These are phyloP conservation scores for Hypoxylon rickii DNA, from an alignment of 495 filamentous ascomycete species.

Conservation along the genomic window DNA sequence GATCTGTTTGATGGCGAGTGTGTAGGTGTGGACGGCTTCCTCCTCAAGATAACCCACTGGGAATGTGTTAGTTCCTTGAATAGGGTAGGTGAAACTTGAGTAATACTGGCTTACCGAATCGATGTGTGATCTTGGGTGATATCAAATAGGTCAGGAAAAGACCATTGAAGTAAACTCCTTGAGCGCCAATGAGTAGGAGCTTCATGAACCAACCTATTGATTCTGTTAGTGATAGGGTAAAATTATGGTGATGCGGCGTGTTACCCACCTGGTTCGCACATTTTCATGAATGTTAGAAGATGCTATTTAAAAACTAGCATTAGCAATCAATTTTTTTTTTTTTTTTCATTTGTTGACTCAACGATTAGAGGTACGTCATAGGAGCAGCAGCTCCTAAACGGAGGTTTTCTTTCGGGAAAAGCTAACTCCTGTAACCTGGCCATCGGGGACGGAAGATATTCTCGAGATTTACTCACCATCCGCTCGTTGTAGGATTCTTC, in stretches of 20 bases:
- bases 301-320: slow-evolving; percentile 54
- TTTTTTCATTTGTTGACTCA: no score
- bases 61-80: slow-evolving; percentile 73
- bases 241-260: not conserved
- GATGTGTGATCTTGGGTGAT: slow-evolving; percentile 86
- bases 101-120: slow-evolving; percentile 65
- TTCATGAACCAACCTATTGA: slow-evolving; percentile 79
- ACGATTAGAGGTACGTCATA: no score
- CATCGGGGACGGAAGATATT: no score
- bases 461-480: slow-evolving; percentile 58
- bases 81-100: slow-evolving; percentile 70
- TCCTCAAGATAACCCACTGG: slow-evolving; percentile 92
- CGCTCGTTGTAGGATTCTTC: slow-evolving; percentile 96
- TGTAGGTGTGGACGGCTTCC: slow-evolving; percentile 95
- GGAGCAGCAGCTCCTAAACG: no score
- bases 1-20: slow-evolving; percentile 80
- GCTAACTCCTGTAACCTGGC: no score
- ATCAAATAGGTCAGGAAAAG: slow-evolving; percentile 90
- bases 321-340: not conserved
- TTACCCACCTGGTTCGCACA: slow-evolving; percentile 72
- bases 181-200: slow-evolving; percentile 78
- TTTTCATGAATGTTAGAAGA: slow-evolving; percentile 89
- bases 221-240: slow-evolving; percentile 60
- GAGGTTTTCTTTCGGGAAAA: no score
- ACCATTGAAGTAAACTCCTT: slow-evolving; percentile 90